These are phyloP conservation scores for Cladosporium sp. DNA, from an alignment of 2,329 filamentous ascomycete species.

Conservation along the genomic window DNA sequence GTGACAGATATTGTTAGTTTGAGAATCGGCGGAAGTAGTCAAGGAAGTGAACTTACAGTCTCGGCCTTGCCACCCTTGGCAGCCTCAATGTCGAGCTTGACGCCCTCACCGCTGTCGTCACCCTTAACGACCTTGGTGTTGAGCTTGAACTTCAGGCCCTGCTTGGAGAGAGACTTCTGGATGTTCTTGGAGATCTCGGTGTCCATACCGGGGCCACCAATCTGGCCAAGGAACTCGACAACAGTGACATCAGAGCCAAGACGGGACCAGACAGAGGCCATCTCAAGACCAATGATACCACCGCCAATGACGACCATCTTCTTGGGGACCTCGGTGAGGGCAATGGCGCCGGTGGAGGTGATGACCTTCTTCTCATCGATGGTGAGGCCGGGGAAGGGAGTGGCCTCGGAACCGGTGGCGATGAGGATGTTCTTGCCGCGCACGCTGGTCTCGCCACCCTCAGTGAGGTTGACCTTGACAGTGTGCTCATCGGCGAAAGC, in stretches of 20 bases:
- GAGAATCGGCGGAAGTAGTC: not conserved
- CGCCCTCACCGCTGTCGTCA: conserved; percentile 69
- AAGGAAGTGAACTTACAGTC: conserved; percentile 56
- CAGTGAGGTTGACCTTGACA: conserved; percentile 81
- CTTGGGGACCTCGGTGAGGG: conserved; percentile 85
- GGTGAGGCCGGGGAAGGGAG: conserved; percentile 90
- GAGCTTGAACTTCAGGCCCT: conserved; percentile 97
- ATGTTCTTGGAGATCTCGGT: conserved; percentile 82
- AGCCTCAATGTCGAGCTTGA: conserved; percentile 82
- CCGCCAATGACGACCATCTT: conserved; percentile 96
- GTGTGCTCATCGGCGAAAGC: conserved; percentile 74
- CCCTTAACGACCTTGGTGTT: conserved; percentile 90
- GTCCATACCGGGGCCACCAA: conserved; percentile 97
- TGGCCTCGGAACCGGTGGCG: conserved; percentile 90
- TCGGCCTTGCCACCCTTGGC: conserved; percentile 96
- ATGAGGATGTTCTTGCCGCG: conserved; percentile 97
- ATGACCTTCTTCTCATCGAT: conserved; percentile 98
- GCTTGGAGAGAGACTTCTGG: conserved; percentile 91
- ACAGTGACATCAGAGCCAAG: conserved; percentile 93
- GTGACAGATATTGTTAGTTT: conserved; percentile 16
- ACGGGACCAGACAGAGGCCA: conserved; percentile 95
- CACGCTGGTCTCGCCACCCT: conserved; percentile 84
- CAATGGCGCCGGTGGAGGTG: conserved; percentile 90
- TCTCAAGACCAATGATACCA: conserved; percentile 97
- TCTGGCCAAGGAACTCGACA: conserved; percentile 92